Evolutionary conservation across 805 yeast genomes (phyloP).

Genomic region (Wickerhamiella galacta): DNA sequence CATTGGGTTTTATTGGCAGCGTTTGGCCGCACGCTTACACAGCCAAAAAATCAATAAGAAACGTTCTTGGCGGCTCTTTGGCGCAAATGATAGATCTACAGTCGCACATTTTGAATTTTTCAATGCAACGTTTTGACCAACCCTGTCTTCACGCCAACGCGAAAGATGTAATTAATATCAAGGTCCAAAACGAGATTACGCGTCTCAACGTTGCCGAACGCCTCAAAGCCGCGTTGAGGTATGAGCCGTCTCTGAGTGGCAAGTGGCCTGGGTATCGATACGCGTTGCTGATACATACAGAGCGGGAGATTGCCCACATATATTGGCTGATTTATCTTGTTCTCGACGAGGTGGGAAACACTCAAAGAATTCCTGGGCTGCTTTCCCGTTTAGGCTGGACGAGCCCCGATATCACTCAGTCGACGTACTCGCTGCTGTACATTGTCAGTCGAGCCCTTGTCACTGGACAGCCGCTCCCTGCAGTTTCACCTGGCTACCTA

Average conservation of each 20-base stretch:
- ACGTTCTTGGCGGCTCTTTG: constrained; percentile 14
- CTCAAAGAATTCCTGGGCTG: constrained; percentile 2
- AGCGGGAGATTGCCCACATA: constrained; percentile 16
- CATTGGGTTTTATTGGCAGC: constrained; percentile 19
- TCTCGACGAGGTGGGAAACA: constrained; percentile 17
- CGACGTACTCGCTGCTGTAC: constrained; percentile 3
- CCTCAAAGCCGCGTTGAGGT: constrained; percentile 13
- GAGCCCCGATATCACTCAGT: constrained; percentile 3
- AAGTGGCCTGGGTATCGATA: constrained; percentile 21
- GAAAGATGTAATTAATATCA: constrained; percentile 12
- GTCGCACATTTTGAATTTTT: constrained; percentile 19
- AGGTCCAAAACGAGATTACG: constrained; percentile 8
- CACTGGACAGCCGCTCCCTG: constrained; percentile 4
- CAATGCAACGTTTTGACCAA: constrained; percentile 14
- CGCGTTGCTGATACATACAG: constrained; percentile 15
- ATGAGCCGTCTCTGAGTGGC: constrained; percentile 22
- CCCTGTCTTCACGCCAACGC: constrained; percentile 13
- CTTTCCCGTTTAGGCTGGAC: constrained; percentile 7
- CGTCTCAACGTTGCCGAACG: constrained; percentile 11
- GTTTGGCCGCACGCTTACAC: constrained; percentile 20
- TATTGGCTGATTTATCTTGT: constrained; percentile 15
- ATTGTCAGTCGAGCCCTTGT: constrained; percentile 3
- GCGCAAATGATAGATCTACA: constrained; percentile 18
- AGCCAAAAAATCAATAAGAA: constrained; percentile 19
- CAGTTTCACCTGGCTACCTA: constrained; percentile 4